Conservation (phyloP, 495 filamentous ascomycete species). For the Lichina pygmaea region DNA sequence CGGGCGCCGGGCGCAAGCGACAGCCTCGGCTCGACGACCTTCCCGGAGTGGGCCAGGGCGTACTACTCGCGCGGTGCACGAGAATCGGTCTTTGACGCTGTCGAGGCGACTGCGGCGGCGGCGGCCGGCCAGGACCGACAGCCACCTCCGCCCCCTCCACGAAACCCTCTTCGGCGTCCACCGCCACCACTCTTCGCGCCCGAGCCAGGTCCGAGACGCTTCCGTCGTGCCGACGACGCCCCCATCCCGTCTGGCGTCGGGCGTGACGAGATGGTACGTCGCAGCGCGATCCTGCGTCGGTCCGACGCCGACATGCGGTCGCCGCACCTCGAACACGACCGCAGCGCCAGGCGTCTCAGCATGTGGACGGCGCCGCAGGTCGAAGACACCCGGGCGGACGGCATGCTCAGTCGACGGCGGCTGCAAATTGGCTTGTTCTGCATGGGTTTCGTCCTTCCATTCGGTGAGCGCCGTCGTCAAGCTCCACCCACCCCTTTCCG, state of each 20-base stretch:
- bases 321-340: conserved; percentile 43
- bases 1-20: background rate
- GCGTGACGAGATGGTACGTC: too few species aligned
- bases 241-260: too few species aligned
- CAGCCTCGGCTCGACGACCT: background rate
- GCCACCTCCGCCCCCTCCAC: too few species aligned
- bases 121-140: background rate
- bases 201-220: too few species aligned
- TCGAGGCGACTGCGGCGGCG: background rate
- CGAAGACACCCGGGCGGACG: conserved; percentile 29
- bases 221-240: too few species aligned
- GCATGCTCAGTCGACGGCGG: conserved; percentile 40
- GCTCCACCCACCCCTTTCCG: too few species aligned
- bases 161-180: too few species aligned
- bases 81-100: background rate
- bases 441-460: conserved; percentile 62
- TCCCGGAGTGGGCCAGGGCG: background rate
- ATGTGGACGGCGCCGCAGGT: conserved; percentile 45
- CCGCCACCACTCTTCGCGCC: too few species aligned
- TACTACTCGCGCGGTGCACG: conserved; percentile 1
- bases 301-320: conserved; percentile 26
- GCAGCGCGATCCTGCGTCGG: background rate
- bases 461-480: conserved; percentile 23
- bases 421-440: conserved; percentile 71
- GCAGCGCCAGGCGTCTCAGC: conserved; percentile 23